These are phyloP conservation scores for Metrosideros polymorpha DNA, from an alignment of 441 rosid genomes.

Conservation along the genomic window DNA sequence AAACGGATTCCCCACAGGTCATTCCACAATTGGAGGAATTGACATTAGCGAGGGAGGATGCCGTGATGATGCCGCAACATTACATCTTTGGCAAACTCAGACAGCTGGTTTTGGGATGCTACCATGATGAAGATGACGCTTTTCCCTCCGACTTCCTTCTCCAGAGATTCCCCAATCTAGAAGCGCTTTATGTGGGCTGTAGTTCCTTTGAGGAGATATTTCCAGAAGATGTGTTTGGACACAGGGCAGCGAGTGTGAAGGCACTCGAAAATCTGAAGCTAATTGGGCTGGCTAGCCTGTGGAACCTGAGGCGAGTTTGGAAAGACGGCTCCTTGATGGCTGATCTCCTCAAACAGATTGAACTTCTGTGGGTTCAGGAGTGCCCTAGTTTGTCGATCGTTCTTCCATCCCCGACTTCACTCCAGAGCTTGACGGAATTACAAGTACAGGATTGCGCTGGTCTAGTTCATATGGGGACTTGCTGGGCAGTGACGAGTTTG, in stretches of 20 bases:
- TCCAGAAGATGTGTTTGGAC: not conserved
- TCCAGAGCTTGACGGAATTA: not conserved
- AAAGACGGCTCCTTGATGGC: no score
- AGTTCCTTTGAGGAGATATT: not conserved
- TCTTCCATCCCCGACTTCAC: not conserved
- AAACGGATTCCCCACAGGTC: not conserved
- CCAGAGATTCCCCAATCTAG: not conserved
- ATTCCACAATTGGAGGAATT: not conserved
- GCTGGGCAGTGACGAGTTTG: not conserved
- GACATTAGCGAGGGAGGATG: not conserved
- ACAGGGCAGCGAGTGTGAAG: not conserved
- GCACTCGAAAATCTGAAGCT: no score
- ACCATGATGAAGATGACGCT: not conserved
- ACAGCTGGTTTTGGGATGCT: not conserved
- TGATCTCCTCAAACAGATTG: no score
- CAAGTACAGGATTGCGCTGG: fast-evolving
- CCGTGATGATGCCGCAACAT: not conserved
- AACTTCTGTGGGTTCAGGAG: fast-evolving
- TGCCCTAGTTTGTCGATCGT: not conserved
- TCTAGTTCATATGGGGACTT: not conserved
- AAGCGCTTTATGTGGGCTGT: fast-evolving
- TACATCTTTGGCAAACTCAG: not conserved
- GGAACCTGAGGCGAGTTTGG: no score
- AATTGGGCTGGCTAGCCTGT: no score
- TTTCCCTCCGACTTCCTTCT: not conserved